phyloP scores from a whole-genome alignment of 805 yeast genomes.

The Wickerhamiella cacticola region DNA sequence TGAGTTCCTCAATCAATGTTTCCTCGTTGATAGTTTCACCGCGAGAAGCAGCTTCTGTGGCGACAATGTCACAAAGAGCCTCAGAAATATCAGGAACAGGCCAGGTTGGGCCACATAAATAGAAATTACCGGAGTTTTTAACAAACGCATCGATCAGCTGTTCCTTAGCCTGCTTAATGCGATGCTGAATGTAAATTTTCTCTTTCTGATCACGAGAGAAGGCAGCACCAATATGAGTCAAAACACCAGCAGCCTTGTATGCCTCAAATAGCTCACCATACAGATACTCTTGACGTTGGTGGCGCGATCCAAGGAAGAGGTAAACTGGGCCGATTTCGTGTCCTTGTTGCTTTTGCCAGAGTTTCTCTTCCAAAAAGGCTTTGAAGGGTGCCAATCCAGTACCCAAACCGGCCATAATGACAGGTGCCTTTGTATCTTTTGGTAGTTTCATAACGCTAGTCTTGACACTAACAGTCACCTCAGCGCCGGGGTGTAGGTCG shows the following conservation, averaged over 20 bases:
- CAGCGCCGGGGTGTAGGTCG: slow-evolving; percentile 66
- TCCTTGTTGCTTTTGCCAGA: slow-evolving; percentile 87
- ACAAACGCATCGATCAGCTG: slow-evolving; percentile 71
- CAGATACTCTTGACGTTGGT: slow-evolving; percentile 85
- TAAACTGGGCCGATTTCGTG: slow-evolving; percentile 77
- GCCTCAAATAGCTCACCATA: slow-evolving; percentile 98
- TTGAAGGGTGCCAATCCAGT: slow-evolving; percentile 98
- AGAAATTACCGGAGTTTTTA: slow-evolving; percentile 72
- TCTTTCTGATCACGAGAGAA: slow-evolving; percentile 95
- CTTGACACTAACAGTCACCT: slow-evolving; percentile 85
- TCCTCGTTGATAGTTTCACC: slow-evolving; percentile 58
- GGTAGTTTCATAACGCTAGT: slow-evolving; percentile 97
- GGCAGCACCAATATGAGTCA: slow-evolving; percentile 94
- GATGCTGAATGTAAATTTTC: slow-evolving; percentile 90
- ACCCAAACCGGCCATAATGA: slow-evolving; percentile 94
- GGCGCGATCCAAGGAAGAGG: slow-evolving; percentile 87
- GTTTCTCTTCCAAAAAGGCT: slow-evolving; percentile 91
- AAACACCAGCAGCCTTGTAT: slow-evolving; percentile 76
- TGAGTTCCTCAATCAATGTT: slow-evolving; percentile 80
- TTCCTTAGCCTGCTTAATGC: slow-evolving; percentile 63
- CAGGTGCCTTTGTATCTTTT: slow-evolving; percentile 72
- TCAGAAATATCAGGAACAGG: slow-evolving; percentile 94
- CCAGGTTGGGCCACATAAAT: slow-evolving; percentile 98
- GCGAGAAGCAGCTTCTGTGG: slow-evolving; percentile 52
- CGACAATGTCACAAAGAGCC: slow-evolving; percentile 71